A percentile compares a stretch with the other conserved stretches of the same genome.
phyloP scores from a whole-genome alignment of 345 rosid genomes.

The Noccaea caerulescens region DNA sequence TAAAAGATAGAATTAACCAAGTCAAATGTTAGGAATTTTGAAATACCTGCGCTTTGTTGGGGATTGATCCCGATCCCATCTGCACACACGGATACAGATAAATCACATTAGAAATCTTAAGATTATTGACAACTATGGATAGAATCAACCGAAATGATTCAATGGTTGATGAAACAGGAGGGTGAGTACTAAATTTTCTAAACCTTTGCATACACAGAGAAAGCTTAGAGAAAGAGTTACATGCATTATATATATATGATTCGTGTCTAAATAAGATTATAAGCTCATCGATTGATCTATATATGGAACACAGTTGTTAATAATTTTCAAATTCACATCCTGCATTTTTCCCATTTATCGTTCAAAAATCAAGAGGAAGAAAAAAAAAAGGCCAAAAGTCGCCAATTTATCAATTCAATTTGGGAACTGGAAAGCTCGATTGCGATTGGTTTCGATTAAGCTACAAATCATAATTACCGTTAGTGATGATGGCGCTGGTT shows the following conservation, averaged over 20 bases:
- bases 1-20: not conserved
- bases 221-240: not conserved
- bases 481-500: conserved; percentile 99
- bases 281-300: not conserved
- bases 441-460: not conserved
- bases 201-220: not conserved
- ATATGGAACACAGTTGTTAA: not conserved
- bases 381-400: not conserved
- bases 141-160: not conserved
- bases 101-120: conserved; percentile 8
- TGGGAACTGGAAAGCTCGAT: not conserved
- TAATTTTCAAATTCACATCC: no score
- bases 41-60: conserved; percentile 91
- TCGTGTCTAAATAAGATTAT: not conserved
- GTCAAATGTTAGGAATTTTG: not conserved
- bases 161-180: not conserved
- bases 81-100: conserved; percentile 45
- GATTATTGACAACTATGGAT: not conserved
- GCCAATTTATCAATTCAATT: not conserved
- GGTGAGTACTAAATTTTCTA: not conserved
- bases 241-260: not conserved
- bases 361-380: not conserved
- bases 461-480: conserved; percentile 53
- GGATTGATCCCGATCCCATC: conserved; percentile 99
- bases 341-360: not conserved